Evolutionary conservation across 1,139 yeast species (phyloP).

Genomic region (Suhomyces anneliseae): DNA sequence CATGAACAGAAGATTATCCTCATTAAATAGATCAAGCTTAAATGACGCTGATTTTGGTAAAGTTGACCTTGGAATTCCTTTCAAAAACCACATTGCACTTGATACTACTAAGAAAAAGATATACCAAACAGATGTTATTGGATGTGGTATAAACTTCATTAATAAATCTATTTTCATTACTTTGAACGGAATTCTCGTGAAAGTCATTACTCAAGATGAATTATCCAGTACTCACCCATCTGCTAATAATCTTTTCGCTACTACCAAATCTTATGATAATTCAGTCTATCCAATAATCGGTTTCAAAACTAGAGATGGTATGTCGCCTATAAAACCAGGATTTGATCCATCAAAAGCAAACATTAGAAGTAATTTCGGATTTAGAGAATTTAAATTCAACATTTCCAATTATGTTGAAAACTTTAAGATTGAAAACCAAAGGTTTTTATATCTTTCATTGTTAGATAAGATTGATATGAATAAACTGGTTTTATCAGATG

Average conservation of each 20-base stretch:
- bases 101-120: conserved; percentile 18
- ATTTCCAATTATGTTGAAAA: conserved; percentile 62
- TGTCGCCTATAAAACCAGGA: conserved; percentile 7
- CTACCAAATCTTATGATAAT: conserved; percentile 10
- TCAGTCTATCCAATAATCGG: conserved; percentile 46
- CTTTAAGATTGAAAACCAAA: conserved; percentile 31
- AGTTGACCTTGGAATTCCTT: conserved; percentile 39
- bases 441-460: conserved; percentile 19
- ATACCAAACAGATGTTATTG: conserved; percentile 59
- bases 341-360: conserved; percentile 12
- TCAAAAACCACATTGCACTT: conserved; percentile 24
- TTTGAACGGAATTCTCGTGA: conserved; percentile 67
- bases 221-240: conserved; percentile 23
- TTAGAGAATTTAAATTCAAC: conserved; percentile 64
- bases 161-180: conserved; percentile 71
- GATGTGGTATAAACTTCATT: conserved; percentile 79
- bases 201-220: conserved; percentile 32
- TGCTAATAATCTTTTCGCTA: conserved; percentile 29
- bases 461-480: conserved; percentile 18
- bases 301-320: conserved; percentile 32
- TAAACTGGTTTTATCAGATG: conserved; percentile 4
- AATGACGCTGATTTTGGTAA: conserved; percentile 35
- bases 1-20: conserved; percentile 40
- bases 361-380: conserved; percentile 74
- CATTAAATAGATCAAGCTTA: conserved; percentile 27